Evolutionary conservation across 768 basidiomycete genomes (phyloP).

Genomic region (Clathrus columnatus): DNA sequence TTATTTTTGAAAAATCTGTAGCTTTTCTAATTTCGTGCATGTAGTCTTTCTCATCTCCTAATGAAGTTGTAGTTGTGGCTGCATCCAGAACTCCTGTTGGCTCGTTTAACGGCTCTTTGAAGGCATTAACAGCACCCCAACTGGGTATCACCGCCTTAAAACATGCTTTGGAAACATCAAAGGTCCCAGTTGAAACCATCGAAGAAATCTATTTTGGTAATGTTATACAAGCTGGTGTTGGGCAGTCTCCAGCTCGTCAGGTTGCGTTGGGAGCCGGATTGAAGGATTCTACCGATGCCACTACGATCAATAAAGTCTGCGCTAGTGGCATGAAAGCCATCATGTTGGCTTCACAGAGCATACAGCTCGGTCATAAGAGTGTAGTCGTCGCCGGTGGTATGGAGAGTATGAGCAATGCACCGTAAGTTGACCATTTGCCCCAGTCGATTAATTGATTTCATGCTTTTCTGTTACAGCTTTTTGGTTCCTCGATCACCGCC

Average conservation of each 20-base stretch:
- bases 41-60: conserved; percentile 33
- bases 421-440: conserved; percentile 48
- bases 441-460: background rate
- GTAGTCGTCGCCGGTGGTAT: conserved; percentile 94
- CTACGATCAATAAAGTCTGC: conserved; percentile 99
- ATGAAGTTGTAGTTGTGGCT: conserved; percentile 89
- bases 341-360: conserved; percentile 87
- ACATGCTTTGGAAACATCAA: conserved; percentile 74
- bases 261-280: conserved; percentile 90
- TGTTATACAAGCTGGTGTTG: conserved; percentile 94
- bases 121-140: conserved; percentile 82
- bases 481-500: conserved; percentile 75
- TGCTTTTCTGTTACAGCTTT: conserved; percentile 41
- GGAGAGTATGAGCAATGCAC: conserved; percentile 99
- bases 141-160: conserved; percentile 86
- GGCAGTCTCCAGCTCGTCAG: conserved; percentile 97
- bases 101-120: conserved; percentile 84
- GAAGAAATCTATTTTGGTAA: conserved; percentile 98
- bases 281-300: conserved; percentile 80
- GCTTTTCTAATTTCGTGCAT: background rate
- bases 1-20: too few relatives aligned
- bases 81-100: conserved; percentile 92
- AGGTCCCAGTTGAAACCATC: conserved; percentile 71
- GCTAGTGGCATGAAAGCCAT: conserved; percentile 95
- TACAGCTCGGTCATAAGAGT: conserved; percentile 75